phyloP scores from a whole-genome alignment of 2,329 filamentous ascomycete genomes.

The Pestalotiopsis sp. region DNA sequence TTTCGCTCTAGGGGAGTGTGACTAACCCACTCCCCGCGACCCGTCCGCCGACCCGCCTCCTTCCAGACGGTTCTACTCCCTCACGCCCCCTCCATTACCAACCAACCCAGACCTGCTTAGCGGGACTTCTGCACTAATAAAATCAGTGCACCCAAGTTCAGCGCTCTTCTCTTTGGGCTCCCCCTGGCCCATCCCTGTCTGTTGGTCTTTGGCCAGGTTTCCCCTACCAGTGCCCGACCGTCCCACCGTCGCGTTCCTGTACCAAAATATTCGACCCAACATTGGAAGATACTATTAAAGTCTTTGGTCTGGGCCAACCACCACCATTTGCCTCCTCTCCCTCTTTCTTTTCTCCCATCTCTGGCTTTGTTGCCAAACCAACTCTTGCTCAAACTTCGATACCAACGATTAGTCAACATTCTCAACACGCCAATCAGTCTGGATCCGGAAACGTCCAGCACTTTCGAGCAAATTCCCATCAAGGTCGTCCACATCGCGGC shows the following conservation, averaged over 20 bases:
- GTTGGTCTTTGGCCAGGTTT: slow-evolving; percentile 11
- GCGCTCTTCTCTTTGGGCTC: background rate
- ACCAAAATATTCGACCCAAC: background rate
- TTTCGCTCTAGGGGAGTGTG: slow-evolving; percentile 11
- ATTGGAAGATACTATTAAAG: slow-evolving; percentile 25
- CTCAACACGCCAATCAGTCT: slow-evolving; percentile 26
- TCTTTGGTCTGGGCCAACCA: slow-evolving; percentile 27
- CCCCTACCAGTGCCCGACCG: background rate
- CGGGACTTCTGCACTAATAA: background rate
- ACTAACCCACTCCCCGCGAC: slow-evolving; percentile 9
- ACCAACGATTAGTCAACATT: slow-evolving; percentile 17
- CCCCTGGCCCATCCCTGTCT: slow-evolving; percentile 13
- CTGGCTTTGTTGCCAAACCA: slow-evolving; percentile 33
- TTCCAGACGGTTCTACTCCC: slow-evolving; percentile 12
- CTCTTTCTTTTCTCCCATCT: slow-evolving; percentile 25
- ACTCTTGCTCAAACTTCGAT: slow-evolving; percentile 18
- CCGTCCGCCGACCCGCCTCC: background rate
- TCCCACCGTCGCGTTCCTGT: background rate
- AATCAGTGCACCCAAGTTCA: background rate
- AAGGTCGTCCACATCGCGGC: slow-evolving; percentile 35
- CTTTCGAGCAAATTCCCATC: slow-evolving; percentile 37
- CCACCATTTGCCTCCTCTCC: slow-evolving; percentile 16
- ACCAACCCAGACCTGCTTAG: background rate
- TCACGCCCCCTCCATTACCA: slow-evolving; percentile 15
- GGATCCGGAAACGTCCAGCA: slow-evolving; percentile 40